Conservation (phyloP, 1,139 yeast species). For the Blastobotrys niveus region DNA sequence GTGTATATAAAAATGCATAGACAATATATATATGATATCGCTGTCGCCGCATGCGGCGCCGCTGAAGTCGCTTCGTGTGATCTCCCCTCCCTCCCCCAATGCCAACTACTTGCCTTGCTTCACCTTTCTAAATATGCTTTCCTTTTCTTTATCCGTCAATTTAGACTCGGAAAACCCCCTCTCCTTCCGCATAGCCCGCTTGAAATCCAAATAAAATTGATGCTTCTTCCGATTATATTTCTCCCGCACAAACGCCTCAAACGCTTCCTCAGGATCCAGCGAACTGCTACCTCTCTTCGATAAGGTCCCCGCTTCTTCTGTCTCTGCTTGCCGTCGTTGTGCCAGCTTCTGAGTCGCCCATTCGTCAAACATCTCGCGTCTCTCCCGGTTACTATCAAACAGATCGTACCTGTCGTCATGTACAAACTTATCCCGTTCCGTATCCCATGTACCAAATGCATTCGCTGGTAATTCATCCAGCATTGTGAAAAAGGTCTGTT, state of each 20-base stretch:
- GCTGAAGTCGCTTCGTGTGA: too few species aligned
- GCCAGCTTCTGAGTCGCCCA: conserved; percentile 36
- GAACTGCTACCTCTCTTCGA: too few species aligned
- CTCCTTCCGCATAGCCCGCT: conserved; percentile 36
- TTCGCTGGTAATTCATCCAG: conserved; percentile 33
- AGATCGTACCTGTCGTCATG: conserved; percentile 39
- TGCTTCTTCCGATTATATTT: conserved; percentile 29
- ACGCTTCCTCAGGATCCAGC: conserved; percentile 24
- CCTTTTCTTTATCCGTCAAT: conserved; percentile 33
- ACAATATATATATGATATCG: too few species aligned
- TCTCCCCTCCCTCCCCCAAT: conserved; percentile 1
- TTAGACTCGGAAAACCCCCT: conserved; percentile 30
- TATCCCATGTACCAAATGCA: conserved; percentile 45
- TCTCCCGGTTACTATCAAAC: conserved; percentile 34
- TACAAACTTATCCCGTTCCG: conserved; percentile 39
- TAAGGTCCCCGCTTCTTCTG: neutral
- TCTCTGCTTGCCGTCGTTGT: conserved; percentile 5
- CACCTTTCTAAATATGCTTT: conserved; percentile 16
- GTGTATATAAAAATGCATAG: neutral
- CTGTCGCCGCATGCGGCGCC: too few species aligned
- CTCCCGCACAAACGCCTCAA: conserved; percentile 33
- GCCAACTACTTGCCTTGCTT: conserved; percentile 3
- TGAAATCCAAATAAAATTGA: conserved; percentile 43
- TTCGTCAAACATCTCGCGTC: conserved; percentile 39
- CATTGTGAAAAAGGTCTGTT: conserved; percentile 28